Evolutionary conservation across 2,329 filamentous ascomycete species (phyloP).

Genomic region (Aspergillus pseudotamarii): DNA sequence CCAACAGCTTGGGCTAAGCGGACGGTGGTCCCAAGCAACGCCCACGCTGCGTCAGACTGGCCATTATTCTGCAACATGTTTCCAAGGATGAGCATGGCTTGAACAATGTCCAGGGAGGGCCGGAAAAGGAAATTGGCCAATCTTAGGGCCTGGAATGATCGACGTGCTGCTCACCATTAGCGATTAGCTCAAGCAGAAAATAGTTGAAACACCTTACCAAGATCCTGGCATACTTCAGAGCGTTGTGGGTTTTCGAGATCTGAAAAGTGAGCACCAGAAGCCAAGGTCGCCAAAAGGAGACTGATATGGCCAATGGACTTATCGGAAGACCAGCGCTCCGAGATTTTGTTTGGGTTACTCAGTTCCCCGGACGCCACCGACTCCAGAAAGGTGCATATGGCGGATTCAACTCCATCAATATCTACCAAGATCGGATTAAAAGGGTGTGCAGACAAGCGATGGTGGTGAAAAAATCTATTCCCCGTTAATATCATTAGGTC

Average conservation of each 20-base stretch:
- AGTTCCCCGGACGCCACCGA: constrained; percentile 28
- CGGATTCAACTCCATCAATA: constrained; percentile 33
- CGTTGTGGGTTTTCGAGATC: constrained; percentile 30
- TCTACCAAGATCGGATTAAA: constrained; percentile 37
- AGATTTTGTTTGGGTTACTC: constrained; percentile 20
- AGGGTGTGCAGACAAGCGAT: constrained; percentile 31
- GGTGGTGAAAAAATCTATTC: constrained; percentile 35
- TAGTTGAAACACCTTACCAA: constrained; percentile 23
- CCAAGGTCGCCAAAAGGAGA: constrained; percentile 32
- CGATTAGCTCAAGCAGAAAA: not conserved
- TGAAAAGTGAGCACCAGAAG: constrained; percentile 36
- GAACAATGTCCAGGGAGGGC: constrained; percentile 58
- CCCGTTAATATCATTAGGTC: not conserved
- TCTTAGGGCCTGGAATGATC: constrained; percentile 54
- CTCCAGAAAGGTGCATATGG: constrained; percentile 34
- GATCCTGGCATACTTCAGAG: constrained; percentile 28
- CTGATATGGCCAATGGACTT: constrained; percentile 32
- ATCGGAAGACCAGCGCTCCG: constrained; percentile 27
- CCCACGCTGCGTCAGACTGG: constrained; percentile 37
- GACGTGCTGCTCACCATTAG: constrained; percentile 22
- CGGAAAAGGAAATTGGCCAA: constrained; percentile 62
- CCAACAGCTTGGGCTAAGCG: constrained; percentile 38
- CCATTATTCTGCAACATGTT: constrained; percentile 47
- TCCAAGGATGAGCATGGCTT: constrained; percentile 58
- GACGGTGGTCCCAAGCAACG: constrained; percentile 33